These are phyloP conservation scores for Aspergillus versicolor DNA, from an alignment of 2,329 filamentous ascomycete genomes.

Conservation along the genomic window DNA sequence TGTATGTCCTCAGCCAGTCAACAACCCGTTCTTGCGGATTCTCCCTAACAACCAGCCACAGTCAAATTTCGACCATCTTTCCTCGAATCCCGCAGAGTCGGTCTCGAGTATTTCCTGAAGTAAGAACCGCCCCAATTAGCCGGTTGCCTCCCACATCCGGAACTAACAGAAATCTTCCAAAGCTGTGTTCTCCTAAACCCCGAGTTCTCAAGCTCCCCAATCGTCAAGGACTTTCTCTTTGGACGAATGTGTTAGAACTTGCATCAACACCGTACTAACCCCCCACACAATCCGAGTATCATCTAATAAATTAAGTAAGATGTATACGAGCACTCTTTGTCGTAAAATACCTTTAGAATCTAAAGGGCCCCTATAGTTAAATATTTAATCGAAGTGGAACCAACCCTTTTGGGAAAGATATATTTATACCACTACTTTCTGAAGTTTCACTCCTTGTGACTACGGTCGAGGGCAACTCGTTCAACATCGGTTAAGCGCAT, in stretches of 20 bases:
- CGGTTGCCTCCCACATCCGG: slow-evolving; percentile 9
- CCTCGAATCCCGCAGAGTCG: slow-evolving; percentile 77
- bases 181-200: slow-evolving; percentile 91
- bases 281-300: neutral
- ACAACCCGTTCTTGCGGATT: neutral
- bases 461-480: too few relatives aligned
- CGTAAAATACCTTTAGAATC: neutral
- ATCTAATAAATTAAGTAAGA: neutral
- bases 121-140: slow-evolving; percentile 39
- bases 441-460: too few relatives aligned
- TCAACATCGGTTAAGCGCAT: neutral
- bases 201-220: slow-evolving; percentile 86
- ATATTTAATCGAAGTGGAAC: neutral
- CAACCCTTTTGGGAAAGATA: neutral
- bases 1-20: slow-evolving; percentile 53
- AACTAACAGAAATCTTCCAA: slow-evolving; percentile 1
- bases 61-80: slow-evolving; percentile 76
- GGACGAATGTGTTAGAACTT: slow-evolving; percentile 28
- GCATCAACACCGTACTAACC: neutral
- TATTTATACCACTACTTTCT: neutral
- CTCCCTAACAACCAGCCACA: slow-evolving; percentile 27
- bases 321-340: neutral
- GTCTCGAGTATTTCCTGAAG: slow-evolving; percentile 92
- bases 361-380: neutral
- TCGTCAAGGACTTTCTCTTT: slow-evolving; percentile 89